Base-by-base conservation (phyloP, 768 basidiomycete genomes). In the Lactarius pseudohatsudake region DNA sequence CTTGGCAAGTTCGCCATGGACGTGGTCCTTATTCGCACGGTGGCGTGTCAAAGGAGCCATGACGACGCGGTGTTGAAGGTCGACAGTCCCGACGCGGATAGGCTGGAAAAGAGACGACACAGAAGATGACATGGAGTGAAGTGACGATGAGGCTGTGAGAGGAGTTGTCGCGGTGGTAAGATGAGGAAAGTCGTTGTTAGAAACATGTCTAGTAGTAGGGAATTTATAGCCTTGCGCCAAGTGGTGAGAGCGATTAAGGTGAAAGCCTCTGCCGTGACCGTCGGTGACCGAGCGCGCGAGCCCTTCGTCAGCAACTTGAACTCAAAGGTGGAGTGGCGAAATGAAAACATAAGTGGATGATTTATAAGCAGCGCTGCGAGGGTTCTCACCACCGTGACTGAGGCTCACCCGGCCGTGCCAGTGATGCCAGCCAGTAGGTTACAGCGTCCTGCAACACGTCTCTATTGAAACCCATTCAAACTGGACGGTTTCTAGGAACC, bases 21-120 rank as follows among this genome's bases (percentile, higher is more conserved):
- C 78, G 62, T 80, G 79, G 15, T 66, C 61, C 2, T 71, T 66
- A 41, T 75, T 73, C n/a, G 80, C 80, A 45, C 81, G 77, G 73
- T 65, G 9, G 5, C 85, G 80, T 0, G 85, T 88, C 26, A 84
- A 69, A 3, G 86, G 86, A 0, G 85, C 81, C 54, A 85, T 78
- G 5, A 83, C 82, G 45, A 86, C 75, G 3, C 86, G 79, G 73
- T 88, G 85, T 28, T 76, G 61, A 32, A 85, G 77, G 1, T 71
- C 60, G 5, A 81, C 54, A 0, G 71, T 64, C 54, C 85, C 85
- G 28, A 86, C 75, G 59, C 73, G 71, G 67, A 81, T 77, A 16
- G 84, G 81, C 41, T 78, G 76, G 73, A 86, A 86, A 43, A 85
- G 81, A 65, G 61, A 2, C 34, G 65, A 50, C 2, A 38, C 36